These are phyloP conservation scores for Boletus semigastroideus DNA, from an alignment of 1,284 basidiomycete species.

Conservation along the genomic window DNA sequence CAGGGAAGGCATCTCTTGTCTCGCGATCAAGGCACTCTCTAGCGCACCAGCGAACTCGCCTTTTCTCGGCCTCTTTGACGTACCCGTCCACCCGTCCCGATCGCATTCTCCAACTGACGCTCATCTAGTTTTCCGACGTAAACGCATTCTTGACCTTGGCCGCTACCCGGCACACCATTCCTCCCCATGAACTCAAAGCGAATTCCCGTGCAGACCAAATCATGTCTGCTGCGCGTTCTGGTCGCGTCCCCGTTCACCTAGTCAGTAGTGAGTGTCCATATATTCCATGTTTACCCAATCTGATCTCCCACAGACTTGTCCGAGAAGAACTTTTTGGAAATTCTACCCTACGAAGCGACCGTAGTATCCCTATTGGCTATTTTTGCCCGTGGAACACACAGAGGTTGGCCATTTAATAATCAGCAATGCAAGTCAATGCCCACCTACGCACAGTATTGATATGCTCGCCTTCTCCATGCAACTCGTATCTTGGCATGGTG, in stretches of 20 bases:
- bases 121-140: constrained; percentile 68
- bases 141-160: constrained; percentile 80
- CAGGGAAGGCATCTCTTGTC: constrained; percentile 58
- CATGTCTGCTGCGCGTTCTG: constrained; percentile 67
- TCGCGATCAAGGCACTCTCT: constrained; percentile 54
- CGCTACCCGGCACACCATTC: constrained; percentile 68
- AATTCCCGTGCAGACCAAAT: constrained; percentile 64
- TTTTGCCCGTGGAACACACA: constrained; percentile 68
- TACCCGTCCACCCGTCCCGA: constrained; percentile 36
- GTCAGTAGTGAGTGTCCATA: constrained; percentile 67
- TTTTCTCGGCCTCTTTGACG: constrained; percentile 72
- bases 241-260: constrained; percentile 66
- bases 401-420: constrained; percentile 44
- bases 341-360: constrained; percentile 59
- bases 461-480: constrained; percentile 38
- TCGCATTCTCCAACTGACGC: constrained; percentile 15
- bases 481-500: constrained; percentile 53
- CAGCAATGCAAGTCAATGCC: constrained; percentile 3
- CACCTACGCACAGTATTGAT: constrained; percentile 47
- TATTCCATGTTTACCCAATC: not conserved
- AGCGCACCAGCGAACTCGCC: constrained; percentile 31
- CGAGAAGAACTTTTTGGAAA: constrained; percentile 74
- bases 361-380: constrained; percentile 60
- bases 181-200: constrained; percentile 55
- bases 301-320: constrained; percentile 57